Evolutionary conservation across 208 protist species (phyloP).

Genomic region (Trypanosoma cruzi): DNA sequence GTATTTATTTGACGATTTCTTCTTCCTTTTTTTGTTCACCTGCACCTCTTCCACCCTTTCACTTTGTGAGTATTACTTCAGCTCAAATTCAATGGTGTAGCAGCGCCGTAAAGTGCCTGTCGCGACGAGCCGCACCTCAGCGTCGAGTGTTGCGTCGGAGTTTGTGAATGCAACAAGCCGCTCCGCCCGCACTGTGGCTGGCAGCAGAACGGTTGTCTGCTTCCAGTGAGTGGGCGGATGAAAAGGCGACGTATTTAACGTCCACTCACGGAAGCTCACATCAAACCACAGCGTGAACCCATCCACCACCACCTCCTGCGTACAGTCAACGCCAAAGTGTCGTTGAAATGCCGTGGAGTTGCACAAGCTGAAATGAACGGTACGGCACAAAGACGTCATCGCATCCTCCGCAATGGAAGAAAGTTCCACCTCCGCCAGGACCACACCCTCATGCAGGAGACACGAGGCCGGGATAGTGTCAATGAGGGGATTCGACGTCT

Average conservation of each 20-base stretch:
- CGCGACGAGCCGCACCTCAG: slow-evolving; percentile 34
- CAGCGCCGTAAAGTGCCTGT: slow-evolving; percentile 38
- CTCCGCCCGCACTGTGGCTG: slow-evolving; percentile 38
- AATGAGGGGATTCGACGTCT: slow-evolving; percentile 42
- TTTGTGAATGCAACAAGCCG: slow-evolving; percentile 39
- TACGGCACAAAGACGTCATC: slow-evolving; percentile 23
- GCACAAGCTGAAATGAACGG: slow-evolving; percentile 41
- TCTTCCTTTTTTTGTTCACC: slow-evolving; percentile 4
- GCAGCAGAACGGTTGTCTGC: slow-evolving; percentile 81
- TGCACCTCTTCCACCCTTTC: slow-evolving; percentile 1
- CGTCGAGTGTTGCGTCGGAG: slow-evolving; percentile 30
- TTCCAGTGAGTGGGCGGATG: slow-evolving; percentile 88
- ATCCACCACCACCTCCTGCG: slow-evolving; percentile 35
- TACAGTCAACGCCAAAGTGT: slow-evolving; percentile 6
- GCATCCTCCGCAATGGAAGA: slow-evolving; percentile 29
- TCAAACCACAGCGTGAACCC: slow-evolving; percentile 85
- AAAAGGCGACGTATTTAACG: slow-evolving; percentile 59
- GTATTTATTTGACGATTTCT: too few species aligned
- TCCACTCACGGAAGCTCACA: slow-evolving; percentile 37
- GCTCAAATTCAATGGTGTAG: slow-evolving; percentile 65
- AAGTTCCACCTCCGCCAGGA: slow-evolving; percentile 41
- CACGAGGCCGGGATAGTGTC: slow-evolving; percentile 48
- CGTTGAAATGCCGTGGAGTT: slow-evolving; percentile 18
- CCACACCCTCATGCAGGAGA: slow-evolving; percentile 51
- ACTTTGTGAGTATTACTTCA: slow-evolving; percentile 27